These are phyloP conservation scores for Aspergillus piperis DNA, from an alignment of 2,329 filamentous ascomycete genomes.

Conservation along the genomic window DNA sequence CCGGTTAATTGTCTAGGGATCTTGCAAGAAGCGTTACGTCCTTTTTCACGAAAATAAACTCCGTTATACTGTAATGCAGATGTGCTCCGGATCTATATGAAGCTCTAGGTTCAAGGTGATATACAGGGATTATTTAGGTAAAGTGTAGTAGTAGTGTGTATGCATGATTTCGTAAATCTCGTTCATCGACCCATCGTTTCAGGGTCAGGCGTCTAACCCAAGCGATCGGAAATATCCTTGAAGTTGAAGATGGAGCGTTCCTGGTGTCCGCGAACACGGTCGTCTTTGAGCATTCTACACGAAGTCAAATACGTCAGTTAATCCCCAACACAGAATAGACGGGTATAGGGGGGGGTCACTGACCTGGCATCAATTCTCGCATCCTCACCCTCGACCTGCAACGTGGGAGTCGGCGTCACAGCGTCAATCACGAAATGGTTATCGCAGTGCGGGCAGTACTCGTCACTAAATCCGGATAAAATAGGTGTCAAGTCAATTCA, in stretches of 20 bases:
- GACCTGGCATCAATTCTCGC: conserved; percentile 74
- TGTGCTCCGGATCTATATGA: neutral
- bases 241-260: conserved; percentile 73
- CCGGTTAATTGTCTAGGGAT: conserved; percentile 15
- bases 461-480: conserved; percentile 62
- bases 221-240: conserved; percentile 69
- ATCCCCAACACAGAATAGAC: neutral
- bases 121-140: neutral
- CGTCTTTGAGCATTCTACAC: conserved; percentile 82
- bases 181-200: conserved; percentile 26
- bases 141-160: conserved; percentile 9
- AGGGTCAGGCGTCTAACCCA: conserved; percentile 58
- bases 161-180: conserved; percentile 32
- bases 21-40: conserved; percentile 20
- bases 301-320: neutral
- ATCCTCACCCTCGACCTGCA: conserved; percentile 91
- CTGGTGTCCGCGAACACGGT: conserved; percentile 66
- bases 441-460: conserved; percentile 98
- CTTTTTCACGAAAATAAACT: conserved; percentile 6
- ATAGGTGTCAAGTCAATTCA: neutral
- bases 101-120: neutral
- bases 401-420: conserved; percentile 73
- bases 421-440: conserved; percentile 97
- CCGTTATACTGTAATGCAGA: conserved; percentile 1
- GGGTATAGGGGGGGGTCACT: conserved; percentile 3